These are phyloP conservation scores for Aspergillus coremiiformis DNA, from an alignment of 495 filamentous ascomycete species.

Conservation along the genomic window DNA sequence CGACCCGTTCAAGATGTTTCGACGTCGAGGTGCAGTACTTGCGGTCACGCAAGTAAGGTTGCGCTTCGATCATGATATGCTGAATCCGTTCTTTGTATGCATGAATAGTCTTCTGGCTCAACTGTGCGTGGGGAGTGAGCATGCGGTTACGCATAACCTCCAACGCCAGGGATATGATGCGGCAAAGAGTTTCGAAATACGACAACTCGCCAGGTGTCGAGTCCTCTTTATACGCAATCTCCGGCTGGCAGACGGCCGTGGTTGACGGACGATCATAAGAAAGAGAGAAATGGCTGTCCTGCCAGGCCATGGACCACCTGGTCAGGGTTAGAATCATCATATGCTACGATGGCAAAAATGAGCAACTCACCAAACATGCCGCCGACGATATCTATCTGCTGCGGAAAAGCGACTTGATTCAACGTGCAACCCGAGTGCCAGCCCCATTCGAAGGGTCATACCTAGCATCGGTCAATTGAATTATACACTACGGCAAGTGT, in stretches of 20 bases:
- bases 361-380: slow-evolving; percentile 36
- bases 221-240: slow-evolving; percentile 38
- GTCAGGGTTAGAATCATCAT: slow-evolving; percentile 3
- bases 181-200: slow-evolving; percentile 50
- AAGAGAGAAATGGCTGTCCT: slow-evolving; percentile 53
- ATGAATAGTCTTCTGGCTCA: slow-evolving; percentile 40
- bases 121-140: slow-evolving; percentile 36
- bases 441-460: slow-evolving; percentile 51
- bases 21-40: slow-evolving; percentile 39
- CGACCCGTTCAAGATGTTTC: slow-evolving; percentile 49
- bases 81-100: slow-evolving; percentile 45
- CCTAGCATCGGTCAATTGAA: slow-evolving; percentile 19
- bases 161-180: slow-evolving; percentile 43
- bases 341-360: not conserved
- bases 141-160: slow-evolving; percentile 53
- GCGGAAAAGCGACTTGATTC: slow-evolving; percentile 42
- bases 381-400: slow-evolving; percentile 31
- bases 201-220: slow-evolving; percentile 34
- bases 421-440: slow-evolving; percentile 50
- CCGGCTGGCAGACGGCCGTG: slow-evolving; percentile 41
- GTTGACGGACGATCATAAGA: slow-evolving; percentile 53
- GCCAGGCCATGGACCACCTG: slow-evolving; percentile 57
- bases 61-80: slow-evolving; percentile 45
- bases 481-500: not conserved
- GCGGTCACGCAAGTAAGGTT: slow-evolving; percentile 45